Base-by-base conservation (phyloP, 768 basidiomycete species). In the Peribolospora baueri region DNA sequence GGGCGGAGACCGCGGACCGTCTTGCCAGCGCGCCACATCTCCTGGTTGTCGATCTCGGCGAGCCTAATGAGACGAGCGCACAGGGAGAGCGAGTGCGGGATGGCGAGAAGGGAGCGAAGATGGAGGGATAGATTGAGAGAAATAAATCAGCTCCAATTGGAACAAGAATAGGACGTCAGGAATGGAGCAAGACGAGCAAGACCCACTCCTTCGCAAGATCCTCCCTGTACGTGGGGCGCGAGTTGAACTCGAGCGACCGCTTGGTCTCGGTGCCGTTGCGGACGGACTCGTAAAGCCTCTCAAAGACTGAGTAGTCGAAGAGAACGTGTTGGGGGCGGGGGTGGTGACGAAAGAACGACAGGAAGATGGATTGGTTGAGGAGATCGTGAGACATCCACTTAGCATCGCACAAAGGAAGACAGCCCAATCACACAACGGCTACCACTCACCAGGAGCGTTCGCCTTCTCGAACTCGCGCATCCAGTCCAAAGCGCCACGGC, bases 401-500 rank as follows among this genome's bases (percentile, higher is more conserved):
- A 25, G 25, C 25, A 25, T 25, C 25, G 25, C 25, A 25, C 25
- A 25, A 25, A 25, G 25, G 25, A 25, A 25, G 25, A 25, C 25
- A 25, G 25, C 25, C 25, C 25, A 25, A 25, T 25, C 25, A 25
- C 25, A 25, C 25, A n/a, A n/a, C n/a, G n/a, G n/a, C 25, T 25
- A 25, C 25, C 25, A 25, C 25, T 25, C 25, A 25, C 25, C 25
- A 58, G 93, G 93, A 46, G 81, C 62, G 73, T 95, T 97, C 60
- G 90, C 80, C 71, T 83, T 80, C 70, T 91, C 87, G 67, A 90
- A 88, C 60, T 67, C 68, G 58, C 88, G 90, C 9, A 91, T 90
- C 93, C 93, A 97, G 75, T 97, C 93, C 60, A 93, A 83, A 47
- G 91, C 93, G 64, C 93, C 93, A 60, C 93, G 91, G 63, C 91